Base-by-base conservation (phyloP, 129 eudicot genomes). In the Lactuca sativa region DNA sequence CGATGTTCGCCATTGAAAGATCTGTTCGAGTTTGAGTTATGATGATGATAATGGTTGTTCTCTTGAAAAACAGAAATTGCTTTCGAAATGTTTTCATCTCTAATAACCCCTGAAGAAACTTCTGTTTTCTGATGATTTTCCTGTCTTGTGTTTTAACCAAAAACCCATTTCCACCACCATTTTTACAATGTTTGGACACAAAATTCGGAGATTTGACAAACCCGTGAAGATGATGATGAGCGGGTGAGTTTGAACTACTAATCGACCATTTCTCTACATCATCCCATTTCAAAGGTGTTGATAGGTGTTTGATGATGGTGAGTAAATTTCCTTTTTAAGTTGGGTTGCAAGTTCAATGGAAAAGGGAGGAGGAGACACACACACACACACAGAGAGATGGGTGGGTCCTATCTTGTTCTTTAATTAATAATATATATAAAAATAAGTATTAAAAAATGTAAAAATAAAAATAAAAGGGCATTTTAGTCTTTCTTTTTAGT, bases 251-350 rank as follows among this genome's bases (percentile, higher is more conserved):
- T n/a, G 80, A 70, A 48, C 86, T 81, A 79, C 73, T 74, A 40
- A 80, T 77, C 8, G 86, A 85, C 96, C 96, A 89, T 64, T 89
- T 89, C 57, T 86, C 80, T 0, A 89, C 96, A 81, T 89, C 96
- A 67, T 89, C 96, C 96, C 96, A 89, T 60, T 89, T 89, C 0
- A 92, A 89, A 67, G 96, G 92, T 25, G 30, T 25, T 25, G 30
- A 25, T 25, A 25, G 30, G 30, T 25, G 30, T 25, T 25, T 25
- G 30, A 25, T 25, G 30, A 25, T 25, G 30, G 30, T 25, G 30
- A 25, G 30, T 25, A 25, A 25, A 0, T 25, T 25, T 25, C 30
- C 30, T 25, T 25, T 25, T 25, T 25, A 25, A 25, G 30, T 25
- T 25, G 30, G 30, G 30, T 25, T 25, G 30, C 30, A 25, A 2